Evolutionary conservation across 352 stramenopile species (phyloP).

Genomic region (Phytophthora agathidicida): DNA sequence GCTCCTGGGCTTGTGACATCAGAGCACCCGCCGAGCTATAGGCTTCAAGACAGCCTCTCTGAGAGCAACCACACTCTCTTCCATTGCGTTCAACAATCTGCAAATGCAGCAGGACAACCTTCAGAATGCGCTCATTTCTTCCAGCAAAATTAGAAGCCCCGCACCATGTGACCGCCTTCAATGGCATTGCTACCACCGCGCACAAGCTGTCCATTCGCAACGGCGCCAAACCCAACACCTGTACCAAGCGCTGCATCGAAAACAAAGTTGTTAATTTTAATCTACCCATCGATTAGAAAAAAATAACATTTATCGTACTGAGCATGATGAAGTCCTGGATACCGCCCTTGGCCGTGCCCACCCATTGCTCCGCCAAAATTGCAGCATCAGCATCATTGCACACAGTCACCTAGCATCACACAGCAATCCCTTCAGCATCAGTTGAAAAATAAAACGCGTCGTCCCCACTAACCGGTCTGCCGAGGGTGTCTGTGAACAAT

Average conservation of each 20-base stretch:
- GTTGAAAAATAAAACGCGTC: background rate
- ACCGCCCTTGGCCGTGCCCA: conserved; percentile 62
- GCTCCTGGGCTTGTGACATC: conserved; percentile 67
- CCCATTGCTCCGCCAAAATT: conserved; percentile 83
- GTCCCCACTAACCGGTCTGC: conserved; percentile 24
- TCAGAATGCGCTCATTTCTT: conserved; percentile 1
- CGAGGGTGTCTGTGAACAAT: conserved; percentile 51
- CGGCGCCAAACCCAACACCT: conserved; percentile 71
- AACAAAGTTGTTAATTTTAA: background rate
- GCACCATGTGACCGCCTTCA: conserved; percentile 83
- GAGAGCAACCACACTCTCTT: conserved; percentile 70
- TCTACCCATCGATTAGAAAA: background rate
- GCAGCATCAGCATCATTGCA: conserved; percentile 86
- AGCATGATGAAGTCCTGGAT: conserved; percentile 86
- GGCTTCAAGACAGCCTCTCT: conserved; percentile 78
- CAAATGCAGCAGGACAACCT: background rate
- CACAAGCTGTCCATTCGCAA: conserved; percentile 72
- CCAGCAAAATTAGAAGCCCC: background rate
- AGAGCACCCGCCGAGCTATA: conserved; percentile 79
- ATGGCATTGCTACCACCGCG: conserved; percentile 68
- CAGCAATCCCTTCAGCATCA: background rate
- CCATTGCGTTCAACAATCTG: conserved; percentile 88
- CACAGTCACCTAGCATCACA: conserved; percentile 42
- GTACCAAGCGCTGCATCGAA: conserved; percentile 66
- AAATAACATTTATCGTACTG: conserved; percentile 45